Evolutionary conservation across 768 basidiomycete genomes (phyloP), one percentile per base, ranked within the genome.

Genomic region (Podaxis sp.): DNA sequence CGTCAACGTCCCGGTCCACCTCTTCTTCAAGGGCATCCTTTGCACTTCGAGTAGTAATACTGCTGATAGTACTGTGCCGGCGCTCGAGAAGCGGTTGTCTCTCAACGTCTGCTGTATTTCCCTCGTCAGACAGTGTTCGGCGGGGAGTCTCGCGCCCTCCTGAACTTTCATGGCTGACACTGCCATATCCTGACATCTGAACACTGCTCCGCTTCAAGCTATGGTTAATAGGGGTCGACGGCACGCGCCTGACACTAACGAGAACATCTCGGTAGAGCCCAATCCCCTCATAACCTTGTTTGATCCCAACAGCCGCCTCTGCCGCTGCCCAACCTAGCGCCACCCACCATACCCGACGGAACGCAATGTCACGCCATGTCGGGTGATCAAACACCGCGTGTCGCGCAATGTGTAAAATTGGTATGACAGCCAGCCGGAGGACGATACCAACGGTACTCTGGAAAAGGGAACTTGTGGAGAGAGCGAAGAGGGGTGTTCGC

Each of bases 251-350:
- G 24, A 78, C 73, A 26, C 69, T 72, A 17, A 90, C 84, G 66
- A 92, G 82, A 0, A 88, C 87, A 69, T 88, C 87, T 52, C 82
- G 79, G 72, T 93, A 94, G 7, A 89, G 75, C 12, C 77, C 74
- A 46, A 93, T 80, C 30, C 84, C 83, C 53, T 83, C 82, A 69
- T 91, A 94, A 8, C 89, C 90, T 70, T 93, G 92, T 58, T 77
- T 75, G 57, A 93, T 79, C 4, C 85, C 84, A 0, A 86, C 84
- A 22, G 82, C 65, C 4, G 87, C 87, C 66, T 92, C 92, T 3
- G 86, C 87, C 6, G 82, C 74, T 12, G 89, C 88, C 87, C 88
- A 92, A 0, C 89, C 89, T 2, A 93, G 77, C 2, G 88, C 87
- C 40, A 91, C 75, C 87, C 87, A 91, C 90, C 92, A 93, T 3